These are phyloP conservation scores for Miscanthus lutarioriparius DNA, from an alignment of 176 grass and related monocot species.

Conservation along the genomic window DNA sequence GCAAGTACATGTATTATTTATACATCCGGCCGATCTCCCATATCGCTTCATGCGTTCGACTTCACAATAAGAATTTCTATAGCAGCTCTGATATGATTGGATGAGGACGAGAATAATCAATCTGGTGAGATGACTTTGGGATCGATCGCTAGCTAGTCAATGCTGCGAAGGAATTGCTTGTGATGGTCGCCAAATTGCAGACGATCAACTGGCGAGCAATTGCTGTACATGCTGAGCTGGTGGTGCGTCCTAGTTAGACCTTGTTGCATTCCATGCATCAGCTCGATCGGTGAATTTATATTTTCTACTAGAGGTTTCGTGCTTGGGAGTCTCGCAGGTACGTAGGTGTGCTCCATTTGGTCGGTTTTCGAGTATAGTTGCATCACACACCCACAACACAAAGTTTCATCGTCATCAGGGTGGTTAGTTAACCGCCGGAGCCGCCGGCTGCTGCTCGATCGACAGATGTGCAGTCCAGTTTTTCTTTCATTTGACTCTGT, in stretches of 20 bases:
- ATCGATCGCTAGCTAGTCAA: background rate
- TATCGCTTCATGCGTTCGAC: background rate
- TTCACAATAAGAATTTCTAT: background rate
- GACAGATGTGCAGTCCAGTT: background rate
- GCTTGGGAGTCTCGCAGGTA: background rate
- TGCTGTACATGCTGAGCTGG: background rate
- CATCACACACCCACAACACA: background rate
- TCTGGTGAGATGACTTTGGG: background rate
- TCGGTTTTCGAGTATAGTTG: background rate
- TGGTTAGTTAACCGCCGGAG: background rate
- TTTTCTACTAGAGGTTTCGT: background rate
- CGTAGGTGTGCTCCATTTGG: conserved; percentile 41
- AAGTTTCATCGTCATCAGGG: background rate
- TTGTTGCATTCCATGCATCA: background rate
- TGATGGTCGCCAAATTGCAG: conserved; percentile 28
- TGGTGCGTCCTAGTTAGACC: background rate
- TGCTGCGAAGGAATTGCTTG: background rate
- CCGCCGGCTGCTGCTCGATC: background rate
- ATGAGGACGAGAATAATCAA: background rate
- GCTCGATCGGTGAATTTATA: background rate
- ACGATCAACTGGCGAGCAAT: background rate
- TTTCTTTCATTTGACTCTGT: background rate
- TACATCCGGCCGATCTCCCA: background rate
- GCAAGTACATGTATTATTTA: no score
- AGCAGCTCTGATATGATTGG: background rate